Conservation (phyloP, 495 filamentous ascomycete species). For the Neurospora sp. region DNA sequence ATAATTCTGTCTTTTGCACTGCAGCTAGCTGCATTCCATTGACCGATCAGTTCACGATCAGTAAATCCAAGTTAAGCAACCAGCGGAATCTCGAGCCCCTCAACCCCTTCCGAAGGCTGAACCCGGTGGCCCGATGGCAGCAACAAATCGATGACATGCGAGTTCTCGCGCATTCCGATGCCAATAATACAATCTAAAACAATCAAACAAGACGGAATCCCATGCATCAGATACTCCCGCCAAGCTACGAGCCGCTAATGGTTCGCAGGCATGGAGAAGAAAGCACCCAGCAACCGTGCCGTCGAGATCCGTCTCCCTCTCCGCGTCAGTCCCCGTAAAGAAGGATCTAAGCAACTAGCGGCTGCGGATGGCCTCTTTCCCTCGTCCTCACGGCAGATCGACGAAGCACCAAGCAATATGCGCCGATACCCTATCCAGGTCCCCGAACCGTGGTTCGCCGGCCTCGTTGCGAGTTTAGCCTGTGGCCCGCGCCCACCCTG, state of each 20-base stretch:
- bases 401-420: background rate
- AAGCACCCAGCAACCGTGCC: background rate
- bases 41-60: background rate
- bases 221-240: background rate
- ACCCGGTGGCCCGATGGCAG: background rate
- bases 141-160: background rate
- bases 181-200: background rate
- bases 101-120: background rate
- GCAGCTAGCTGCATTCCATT: background rate
- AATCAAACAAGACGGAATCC: background rate
- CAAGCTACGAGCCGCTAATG: background rate
- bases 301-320: background rate
- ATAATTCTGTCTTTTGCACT: background rate
- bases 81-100: background rate
- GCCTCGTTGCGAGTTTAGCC: background rate
- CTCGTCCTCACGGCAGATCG: background rate
- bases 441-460: background rate
- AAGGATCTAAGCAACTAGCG: background rate
- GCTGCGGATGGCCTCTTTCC: background rate
- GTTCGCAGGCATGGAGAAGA: background rate
- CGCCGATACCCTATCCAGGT: background rate
- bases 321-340: background rate
- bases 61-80: background rate
- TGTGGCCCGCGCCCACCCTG: background rate
- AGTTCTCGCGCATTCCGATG: background rate